Conservation (phyloP, 1,284 basidiomycete species). For the Dichomitus squalens region DNA sequence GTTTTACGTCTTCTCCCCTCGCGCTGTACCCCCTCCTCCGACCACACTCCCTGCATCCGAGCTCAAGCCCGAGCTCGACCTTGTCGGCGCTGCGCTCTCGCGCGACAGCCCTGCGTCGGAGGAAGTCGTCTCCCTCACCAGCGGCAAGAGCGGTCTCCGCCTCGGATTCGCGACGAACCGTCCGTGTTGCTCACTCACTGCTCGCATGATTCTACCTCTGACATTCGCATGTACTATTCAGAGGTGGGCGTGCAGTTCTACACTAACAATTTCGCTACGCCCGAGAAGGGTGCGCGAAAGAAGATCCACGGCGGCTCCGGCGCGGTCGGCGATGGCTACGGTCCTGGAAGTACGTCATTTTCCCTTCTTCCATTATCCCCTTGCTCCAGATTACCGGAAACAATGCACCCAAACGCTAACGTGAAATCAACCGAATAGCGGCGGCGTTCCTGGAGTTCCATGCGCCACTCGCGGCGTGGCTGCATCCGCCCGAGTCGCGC, state of each 20-base stretch:
- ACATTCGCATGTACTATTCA: conserved; percentile 28
- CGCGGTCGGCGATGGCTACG: conserved; percentile 59
- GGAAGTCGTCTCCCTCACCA: conserved; percentile 53
- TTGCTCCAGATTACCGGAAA: neutral
- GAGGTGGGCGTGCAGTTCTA: conserved; percentile 78
- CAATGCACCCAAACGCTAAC: neutral
- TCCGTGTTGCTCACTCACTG: conserved; percentile 37
- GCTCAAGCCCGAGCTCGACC: conserved; percentile 41
- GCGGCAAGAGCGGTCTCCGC: conserved; percentile 59
- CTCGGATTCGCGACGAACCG: conserved; percentile 71
- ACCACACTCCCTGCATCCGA: conserved; percentile 35
- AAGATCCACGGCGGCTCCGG: conserved; percentile 77
- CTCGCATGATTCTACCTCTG: neutral
- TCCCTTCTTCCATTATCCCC: neutral
- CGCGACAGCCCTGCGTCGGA: conserved; percentile 43
- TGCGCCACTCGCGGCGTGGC: conserved; percentile 48
- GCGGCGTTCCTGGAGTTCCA: conserved; percentile 79
- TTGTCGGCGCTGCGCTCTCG: conserved; percentile 51
- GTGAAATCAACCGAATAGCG: conserved; percentile 37
- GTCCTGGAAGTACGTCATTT: conserved; percentile 48
- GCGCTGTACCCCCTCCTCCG: conserved; percentile 43
- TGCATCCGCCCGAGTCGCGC: conserved; percentile 31
- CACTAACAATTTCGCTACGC: conserved; percentile 55
- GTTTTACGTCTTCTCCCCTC: conserved; percentile 58
- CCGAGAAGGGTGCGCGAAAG: conserved; percentile 57